These are phyloP conservation scores for Aspergillus indologenus DNA, from an alignment of 495 filamentous ascomycete species.

Conservation along the genomic window DNA sequence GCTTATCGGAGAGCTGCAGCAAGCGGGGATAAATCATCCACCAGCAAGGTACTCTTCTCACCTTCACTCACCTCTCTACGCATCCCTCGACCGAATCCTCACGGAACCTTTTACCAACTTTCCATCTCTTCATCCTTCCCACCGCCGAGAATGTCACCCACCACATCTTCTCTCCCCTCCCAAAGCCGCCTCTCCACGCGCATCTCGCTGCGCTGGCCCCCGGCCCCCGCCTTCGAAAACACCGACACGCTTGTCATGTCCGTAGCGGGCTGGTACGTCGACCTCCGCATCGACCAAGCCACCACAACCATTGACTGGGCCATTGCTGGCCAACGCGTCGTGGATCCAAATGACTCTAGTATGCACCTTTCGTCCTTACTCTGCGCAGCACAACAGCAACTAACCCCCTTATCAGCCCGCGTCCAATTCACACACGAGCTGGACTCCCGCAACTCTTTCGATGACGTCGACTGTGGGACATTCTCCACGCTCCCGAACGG, in stretches of 20 bases:
- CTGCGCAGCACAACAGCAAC: background rate
- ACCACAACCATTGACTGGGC: conserved; percentile 39
- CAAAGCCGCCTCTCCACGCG: conserved; percentile 37
- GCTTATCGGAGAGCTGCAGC: background rate
- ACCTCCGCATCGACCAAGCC: conserved; percentile 38
- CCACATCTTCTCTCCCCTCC: background rate
- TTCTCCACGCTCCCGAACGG: conserved; percentile 40
- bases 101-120: background rate
- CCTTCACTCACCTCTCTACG: background rate
- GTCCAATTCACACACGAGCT: conserved; percentile 43
- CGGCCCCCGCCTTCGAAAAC: conserved; percentile 36
- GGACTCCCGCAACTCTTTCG: conserved; percentile 39
- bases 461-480: conserved; percentile 36
- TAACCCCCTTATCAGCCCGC: conserved; percentile 21
- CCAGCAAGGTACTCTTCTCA: background rate
- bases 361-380: conserved; percentile 2
- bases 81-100: background rate
- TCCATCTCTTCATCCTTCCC: background rate
- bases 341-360: conserved; percentile 32
- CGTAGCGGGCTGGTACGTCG: conserved; percentile 43
- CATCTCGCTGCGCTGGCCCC: conserved; percentile 44
- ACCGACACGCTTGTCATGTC: conserved; percentile 47
- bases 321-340: conserved; percentile 37
- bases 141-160: conserved; percentile 1
- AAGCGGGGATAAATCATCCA: background rate